phyloP scores from a whole-genome alignment of 495 filamentous ascomycete genomes.

The Thermothielavioides terrestris region DNA sequence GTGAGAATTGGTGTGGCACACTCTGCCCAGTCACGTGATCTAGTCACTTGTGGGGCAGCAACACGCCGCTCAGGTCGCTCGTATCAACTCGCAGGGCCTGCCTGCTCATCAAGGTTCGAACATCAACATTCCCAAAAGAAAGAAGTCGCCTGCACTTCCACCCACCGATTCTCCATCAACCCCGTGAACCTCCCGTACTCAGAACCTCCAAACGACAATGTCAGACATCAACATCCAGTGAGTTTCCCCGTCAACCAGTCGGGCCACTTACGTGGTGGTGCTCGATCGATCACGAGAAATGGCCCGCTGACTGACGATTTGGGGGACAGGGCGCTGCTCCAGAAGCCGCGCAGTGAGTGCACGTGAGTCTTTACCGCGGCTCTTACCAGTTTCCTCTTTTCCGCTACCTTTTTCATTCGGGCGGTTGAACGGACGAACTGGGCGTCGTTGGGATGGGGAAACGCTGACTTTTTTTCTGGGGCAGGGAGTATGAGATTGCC shows the following conservation, averaged over 20 bases:
- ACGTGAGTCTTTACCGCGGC: conserved; percentile 17
- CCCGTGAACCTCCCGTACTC: not conserved
- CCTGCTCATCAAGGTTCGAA: conserved; percentile 5
- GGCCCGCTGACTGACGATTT: conserved; percentile 2
- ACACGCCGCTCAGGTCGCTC: no score
- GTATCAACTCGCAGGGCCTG: no score
- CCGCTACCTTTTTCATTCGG: no score
- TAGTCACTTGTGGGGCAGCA: not conserved
- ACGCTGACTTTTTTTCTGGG: not conserved
- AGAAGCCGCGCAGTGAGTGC: conserved; percentile 27
- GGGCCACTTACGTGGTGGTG: not conserved
- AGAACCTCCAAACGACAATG: conserved; percentile 8
- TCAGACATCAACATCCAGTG: conserved; percentile 24
- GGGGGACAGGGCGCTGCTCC: conserved; percentile 16
- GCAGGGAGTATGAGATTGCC: conserved; percentile 25
- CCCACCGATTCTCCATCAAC: not conserved
- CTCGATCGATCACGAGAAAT: not conserved
- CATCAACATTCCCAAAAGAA: conserved; percentile 8
- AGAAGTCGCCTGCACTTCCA: not conserved
- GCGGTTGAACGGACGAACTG: no score
- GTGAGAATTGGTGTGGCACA: no score
- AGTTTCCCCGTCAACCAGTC: not conserved
- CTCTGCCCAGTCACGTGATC: conserved; percentile 2
- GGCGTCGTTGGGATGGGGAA: not conserved
- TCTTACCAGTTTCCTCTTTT: not conserved